Conservation (phyloP, 768 basidiomycete species). For the Lanmaoa pseudosensibilis region DNA sequence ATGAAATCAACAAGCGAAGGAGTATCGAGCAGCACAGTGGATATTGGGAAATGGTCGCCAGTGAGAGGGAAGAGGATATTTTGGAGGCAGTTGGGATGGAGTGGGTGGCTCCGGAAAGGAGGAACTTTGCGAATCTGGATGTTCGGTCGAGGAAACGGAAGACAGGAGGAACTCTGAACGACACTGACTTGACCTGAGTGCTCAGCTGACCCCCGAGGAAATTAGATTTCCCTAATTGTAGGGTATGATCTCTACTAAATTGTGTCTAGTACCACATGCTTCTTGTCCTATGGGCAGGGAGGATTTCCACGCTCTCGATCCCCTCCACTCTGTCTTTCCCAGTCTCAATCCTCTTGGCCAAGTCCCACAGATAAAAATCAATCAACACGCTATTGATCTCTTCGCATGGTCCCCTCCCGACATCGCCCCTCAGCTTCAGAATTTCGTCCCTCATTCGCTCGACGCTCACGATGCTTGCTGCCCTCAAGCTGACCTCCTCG, state of each 20-base stretch:
- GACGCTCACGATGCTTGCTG: slow-evolving; percentile 77
- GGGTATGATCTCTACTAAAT: slow-evolving; percentile 5
- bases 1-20: slow-evolving; percentile 1
- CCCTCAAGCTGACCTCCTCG: slow-evolving; percentile 79
- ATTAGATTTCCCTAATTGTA: slow-evolving; percentile 15
- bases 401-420: slow-evolving; percentile 24
- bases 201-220: neutral
- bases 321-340: slow-evolving; percentile 62
- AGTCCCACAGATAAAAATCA: slow-evolving; percentile 91
- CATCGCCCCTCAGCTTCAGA: slow-evolving; percentile 22
- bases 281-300: slow-evolving; percentile 76
- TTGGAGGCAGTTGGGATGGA: slow-evolving; percentile 26
- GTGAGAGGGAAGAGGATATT: slow-evolving; percentile 29
- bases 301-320: slow-evolving; percentile 52
- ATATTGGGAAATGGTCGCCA: slow-evolving; percentile 24
- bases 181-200: neutral
- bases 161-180: neutral
- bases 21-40: slow-evolving; percentile 15
- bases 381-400: slow-evolving; percentile 74
- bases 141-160: slow-evolving; percentile 4
- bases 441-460: slow-evolving; percentile 71
- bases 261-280: slow-evolving; percentile 77
- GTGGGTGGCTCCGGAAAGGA: slow-evolving; percentile 28
- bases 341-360: slow-evolving; percentile 72
- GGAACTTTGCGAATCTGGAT: slow-evolving; percentile 23